These are phyloP conservation scores for Yamadazyma ubonensis DNA, from an alignment of 805 yeast species.

Conservation along the genomic window DNA sequence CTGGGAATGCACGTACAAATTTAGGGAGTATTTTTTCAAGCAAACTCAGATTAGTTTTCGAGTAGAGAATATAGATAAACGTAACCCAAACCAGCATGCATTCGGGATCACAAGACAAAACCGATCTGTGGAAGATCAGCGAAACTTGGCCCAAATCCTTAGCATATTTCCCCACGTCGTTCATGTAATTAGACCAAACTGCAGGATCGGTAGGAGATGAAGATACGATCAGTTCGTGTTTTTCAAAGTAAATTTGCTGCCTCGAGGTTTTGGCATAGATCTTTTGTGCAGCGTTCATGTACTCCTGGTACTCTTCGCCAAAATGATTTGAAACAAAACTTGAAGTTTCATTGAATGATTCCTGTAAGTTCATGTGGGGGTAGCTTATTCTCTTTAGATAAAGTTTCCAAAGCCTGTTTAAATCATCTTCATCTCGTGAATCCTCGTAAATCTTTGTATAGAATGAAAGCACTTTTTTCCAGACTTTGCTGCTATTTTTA, in stretches of 20 bases:
- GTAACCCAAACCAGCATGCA: conserved; percentile 30
- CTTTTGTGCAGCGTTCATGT: conserved; percentile 38
- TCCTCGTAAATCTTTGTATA: conserved; percentile 9
- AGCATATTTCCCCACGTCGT: conserved; percentile 23
- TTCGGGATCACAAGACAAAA: conserved; percentile 10
- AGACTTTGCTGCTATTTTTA: conserved; percentile 7
- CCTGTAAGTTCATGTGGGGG: conserved; percentile 44
- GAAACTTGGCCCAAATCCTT: conserved; percentile 14
- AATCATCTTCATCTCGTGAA: conserved; percentile 12
- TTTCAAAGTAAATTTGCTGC: conserved; percentile 32
- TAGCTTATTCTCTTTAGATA: conserved; percentile 31
- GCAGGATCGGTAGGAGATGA: conserved; percentile 16
- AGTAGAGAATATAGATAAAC: conserved; percentile 26
- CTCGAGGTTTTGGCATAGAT: conserved; percentile 29
- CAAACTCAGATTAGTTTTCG: conserved; percentile 10
- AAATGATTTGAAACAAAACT: conserved; percentile 34
- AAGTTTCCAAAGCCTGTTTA: conserved; percentile 20
- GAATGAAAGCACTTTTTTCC: conserved; percentile 12
- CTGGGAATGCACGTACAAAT: conserved; percentile 27
- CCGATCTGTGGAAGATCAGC: conserved; percentile 32
- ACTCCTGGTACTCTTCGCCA: conserved; percentile 27
- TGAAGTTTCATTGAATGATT: conserved; percentile 41
- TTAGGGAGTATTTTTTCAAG: conserved; percentile 17
- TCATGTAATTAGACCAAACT: conserved; percentile 35
- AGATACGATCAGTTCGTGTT: conserved; percentile 27